These are phyloP conservation scores for Rhynchospora pubera DNA, from an alignment of 176 grass and related monocot genomes.

Conservation along the genomic window DNA sequence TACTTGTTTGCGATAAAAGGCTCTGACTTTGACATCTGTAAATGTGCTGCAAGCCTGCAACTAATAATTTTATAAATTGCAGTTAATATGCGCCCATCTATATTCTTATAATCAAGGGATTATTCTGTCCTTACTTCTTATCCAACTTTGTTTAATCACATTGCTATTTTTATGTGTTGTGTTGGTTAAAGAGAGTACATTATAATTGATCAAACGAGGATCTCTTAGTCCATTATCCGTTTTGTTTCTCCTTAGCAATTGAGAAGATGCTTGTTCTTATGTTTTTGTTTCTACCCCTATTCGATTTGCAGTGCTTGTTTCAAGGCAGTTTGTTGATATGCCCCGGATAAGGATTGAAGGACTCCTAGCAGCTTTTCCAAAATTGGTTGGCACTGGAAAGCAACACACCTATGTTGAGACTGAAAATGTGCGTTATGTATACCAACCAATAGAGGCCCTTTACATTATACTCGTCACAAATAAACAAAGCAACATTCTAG, in stretches of 20 bases:
- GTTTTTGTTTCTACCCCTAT: constrained; percentile 13
- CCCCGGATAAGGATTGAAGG: constrained; percentile 80
- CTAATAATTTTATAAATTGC: background rate
- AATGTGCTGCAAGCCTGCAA: too few species aligned
- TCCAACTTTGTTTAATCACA: too few species aligned
- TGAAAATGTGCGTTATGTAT: constrained; percentile 90
- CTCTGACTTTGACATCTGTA: too few species aligned
- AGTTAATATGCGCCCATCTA: background rate
- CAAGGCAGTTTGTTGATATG: constrained; percentile 88
- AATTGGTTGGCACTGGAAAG: constrained; percentile 79
- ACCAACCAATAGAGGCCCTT: constrained; percentile 72
- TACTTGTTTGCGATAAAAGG: too few species aligned
- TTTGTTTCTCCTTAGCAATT: background rate
- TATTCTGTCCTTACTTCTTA: too few species aligned
- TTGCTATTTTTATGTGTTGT: too few species aligned
- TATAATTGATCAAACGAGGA: background rate
- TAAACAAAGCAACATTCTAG: constrained; percentile 88
- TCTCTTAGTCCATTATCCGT: background rate
- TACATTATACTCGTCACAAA: constrained; percentile 65
- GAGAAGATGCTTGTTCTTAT: background rate
- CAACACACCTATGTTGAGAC: constrained; percentile 87
- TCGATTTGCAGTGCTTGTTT: constrained; percentile 52
- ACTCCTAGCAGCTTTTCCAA: constrained; percentile 78
- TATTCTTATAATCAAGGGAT: too few species aligned
- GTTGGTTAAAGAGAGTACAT: background rate